Evolutionary conservation across 495 filamentous ascomycete genomes (phyloP).

Genomic region (Hamigera avellanea): DNA sequence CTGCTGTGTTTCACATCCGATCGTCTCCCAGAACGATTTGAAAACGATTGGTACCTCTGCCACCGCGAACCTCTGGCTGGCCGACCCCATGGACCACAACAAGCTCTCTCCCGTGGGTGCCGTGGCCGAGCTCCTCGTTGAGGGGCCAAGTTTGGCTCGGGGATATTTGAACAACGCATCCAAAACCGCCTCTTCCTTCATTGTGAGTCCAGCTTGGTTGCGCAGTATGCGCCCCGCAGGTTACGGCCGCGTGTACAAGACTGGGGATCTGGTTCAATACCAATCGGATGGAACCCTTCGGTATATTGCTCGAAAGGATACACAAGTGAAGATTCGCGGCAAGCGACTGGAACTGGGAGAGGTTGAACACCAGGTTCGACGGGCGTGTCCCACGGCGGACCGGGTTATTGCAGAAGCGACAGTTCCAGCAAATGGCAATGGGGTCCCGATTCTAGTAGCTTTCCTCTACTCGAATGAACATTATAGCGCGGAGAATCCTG

Average conservation of each 20-base stretch:
- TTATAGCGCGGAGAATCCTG: conserved; percentile 9
- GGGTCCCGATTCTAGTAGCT: not conserved
- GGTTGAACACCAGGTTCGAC: conserved; percentile 22
- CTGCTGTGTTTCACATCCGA: conserved; percentile 5
- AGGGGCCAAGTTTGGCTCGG: conserved; percentile 36
- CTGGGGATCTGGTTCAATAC: conserved; percentile 44
- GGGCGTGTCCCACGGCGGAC: not conserved
- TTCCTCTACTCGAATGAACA: not conserved
- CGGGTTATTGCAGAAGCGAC: not conserved
- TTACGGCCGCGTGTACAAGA: conserved; percentile 34
- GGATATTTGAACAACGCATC: conserved; percentile 36
- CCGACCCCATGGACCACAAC: conserved; percentile 36
- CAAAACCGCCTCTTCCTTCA: conserved; percentile 32
- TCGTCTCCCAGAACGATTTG: not conserved
- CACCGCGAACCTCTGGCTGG: conserved; percentile 33
- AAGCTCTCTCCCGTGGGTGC: conserved; percentile 36
- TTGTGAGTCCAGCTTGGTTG: conserved; percentile 33
- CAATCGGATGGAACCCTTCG: conserved; percentile 26
- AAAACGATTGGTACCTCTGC: conserved; percentile 4
- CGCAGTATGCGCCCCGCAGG: not conserved
- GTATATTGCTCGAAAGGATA: conserved; percentile 39
- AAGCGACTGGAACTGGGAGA: conserved; percentile 33
- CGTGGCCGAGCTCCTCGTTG: conserved; percentile 43
- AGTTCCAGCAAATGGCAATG: not conserved
- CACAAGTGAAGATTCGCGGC: no score